A percentile compares a stretch with the other conserved stretches of the same genome.
phyloP scores from a whole-genome alignment of 768 basidiomycete species.

The Termitomyces sp. region DNA sequence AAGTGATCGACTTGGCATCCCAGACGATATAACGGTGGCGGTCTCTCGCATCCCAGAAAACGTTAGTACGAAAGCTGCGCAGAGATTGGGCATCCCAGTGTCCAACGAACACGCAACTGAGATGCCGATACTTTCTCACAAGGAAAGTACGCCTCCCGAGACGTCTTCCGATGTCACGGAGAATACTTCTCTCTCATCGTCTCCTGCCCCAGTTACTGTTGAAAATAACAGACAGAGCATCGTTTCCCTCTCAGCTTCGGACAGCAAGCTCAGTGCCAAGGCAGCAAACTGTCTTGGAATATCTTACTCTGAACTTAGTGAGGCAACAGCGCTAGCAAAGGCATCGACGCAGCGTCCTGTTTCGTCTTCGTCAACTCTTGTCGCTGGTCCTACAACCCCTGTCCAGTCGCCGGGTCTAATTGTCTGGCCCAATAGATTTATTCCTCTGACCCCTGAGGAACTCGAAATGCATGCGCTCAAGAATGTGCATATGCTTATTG shows the following conservation, averaged over 20 bases:
- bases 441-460: conserved; percentile 51
- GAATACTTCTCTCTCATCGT: not conserved
- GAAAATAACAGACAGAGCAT: not conserved
- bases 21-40: conserved; percentile 15
- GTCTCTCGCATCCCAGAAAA: conserved; percentile 19
- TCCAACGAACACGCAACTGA: conserved; percentile 4
- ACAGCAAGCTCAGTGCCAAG: conserved; percentile 27
- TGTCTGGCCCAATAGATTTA: conserved; percentile 52
- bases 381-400: conserved; percentile 10
- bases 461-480: conserved; percentile 75
- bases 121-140: not conserved
- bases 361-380: conserved; percentile 15
- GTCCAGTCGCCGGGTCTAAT: conserved; percentile 61
- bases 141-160: not conserved
- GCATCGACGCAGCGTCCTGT: conserved; percentile 16
- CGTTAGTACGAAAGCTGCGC: conserved; percentile 30
- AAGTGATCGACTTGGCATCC: conserved; percentile 19
- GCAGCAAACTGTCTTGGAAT: conserved; percentile 36
- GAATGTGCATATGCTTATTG: conserved; percentile 58
- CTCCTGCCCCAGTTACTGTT: not conserved
- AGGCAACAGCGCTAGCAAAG: conserved; percentile 21
- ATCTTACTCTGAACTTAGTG: conserved; percentile 24
- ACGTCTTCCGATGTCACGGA: not conserved
- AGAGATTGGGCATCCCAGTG: conserved; percentile 27
- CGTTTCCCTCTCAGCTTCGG: not conserved